A percentile compares a stretch with the other conserved stretches of the same genome.
Conservation (phyloP, 192 early-diverging fungal species). For the Physocladia obscura region DNA sequence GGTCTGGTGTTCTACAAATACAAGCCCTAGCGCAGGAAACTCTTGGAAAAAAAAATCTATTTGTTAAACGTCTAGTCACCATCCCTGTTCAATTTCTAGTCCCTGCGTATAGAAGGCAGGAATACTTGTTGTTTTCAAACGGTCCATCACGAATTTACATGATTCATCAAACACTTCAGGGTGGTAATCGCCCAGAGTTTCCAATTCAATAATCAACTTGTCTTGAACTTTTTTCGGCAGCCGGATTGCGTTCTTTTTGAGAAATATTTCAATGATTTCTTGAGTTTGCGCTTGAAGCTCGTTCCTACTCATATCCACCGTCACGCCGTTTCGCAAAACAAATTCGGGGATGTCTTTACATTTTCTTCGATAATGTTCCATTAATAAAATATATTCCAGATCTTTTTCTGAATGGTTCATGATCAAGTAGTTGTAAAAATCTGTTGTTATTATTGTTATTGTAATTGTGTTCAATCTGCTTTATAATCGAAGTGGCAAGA, state of each 20-base stretch:
- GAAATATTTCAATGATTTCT: slow-evolving; percentile 7
- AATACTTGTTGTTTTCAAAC: slow-evolving; percentile 6
- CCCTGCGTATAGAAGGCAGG: slow-evolving; percentile 21
- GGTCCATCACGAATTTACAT: slow-evolving; percentile 8
- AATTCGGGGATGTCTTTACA: slow-evolving; percentile 21
- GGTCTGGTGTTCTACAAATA: no score
- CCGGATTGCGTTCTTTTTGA: neutral
- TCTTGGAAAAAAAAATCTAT: neutral
- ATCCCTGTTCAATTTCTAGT: slow-evolving; percentile 5
- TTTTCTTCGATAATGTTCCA: slow-evolving; percentile 14
- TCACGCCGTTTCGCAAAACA: slow-evolving; percentile 19
- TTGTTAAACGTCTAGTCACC: no score
- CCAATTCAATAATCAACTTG: neutral
- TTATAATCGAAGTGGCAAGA: neutral
- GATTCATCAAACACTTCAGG: slow-evolving; percentile 17
- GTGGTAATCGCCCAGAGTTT: slow-evolving; percentile 6
- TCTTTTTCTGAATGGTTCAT: slow-evolving; percentile 2
- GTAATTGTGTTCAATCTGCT: no score
- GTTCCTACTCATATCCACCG: slow-evolving; percentile 15
- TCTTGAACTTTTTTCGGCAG: neutral
- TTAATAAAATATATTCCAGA: slow-evolving; percentile 4
- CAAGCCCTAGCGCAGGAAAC: neutral
- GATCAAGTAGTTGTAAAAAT: slow-evolving; percentile 16
- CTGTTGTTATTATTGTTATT: neutral
- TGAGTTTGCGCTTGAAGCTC: neutral